Base-by-base conservation (phyloP, 2,329 filamentous ascomycete genomes). In the Phialophora verrucosa region DNA sequence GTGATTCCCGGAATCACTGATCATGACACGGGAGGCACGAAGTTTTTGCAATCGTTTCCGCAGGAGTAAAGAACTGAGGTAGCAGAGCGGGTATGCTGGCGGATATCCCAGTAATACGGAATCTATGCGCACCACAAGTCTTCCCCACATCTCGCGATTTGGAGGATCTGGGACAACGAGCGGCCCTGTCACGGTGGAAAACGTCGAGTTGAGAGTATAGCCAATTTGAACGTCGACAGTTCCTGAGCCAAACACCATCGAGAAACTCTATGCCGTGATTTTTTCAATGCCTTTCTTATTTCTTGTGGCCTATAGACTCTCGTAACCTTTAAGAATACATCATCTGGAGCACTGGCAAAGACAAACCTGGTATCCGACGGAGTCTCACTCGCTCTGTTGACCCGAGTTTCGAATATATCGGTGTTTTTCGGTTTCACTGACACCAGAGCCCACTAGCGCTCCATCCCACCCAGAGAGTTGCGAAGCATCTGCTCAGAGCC, bases 1-100 rank as follows among this genome's bases (percentile, higher is more conserved):
- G 53, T 58, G 29, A 59, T 71, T 44, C 53, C 63, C 53, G 67
- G 65, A 1, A 55, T 70, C 20, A 71, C 69, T 20, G 65, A 68
- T 58, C 62, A 69, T 31, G 49, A 65, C n/a, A 27, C 65, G 23
- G 61, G 54, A 31, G 65, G 63, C 32, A 62, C 65, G 53, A 63
- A 56, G 27, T 62, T 62, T 29, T 56, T 56, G 35, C 60, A 62
- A 35, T 62, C 60, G 2, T 62, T 62, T 56, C 60, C 59, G 47
- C 59, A 62, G 38, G 59, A 62, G 38, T 62, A 38, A 44, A 6
- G 49, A 32, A 14, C 29, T 51, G 2, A 10, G 20, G 53, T 55
- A 8, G 17, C 8, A 25, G 11, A 44, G 59, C 31, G 49, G 42
- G 51, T 51, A 27, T 51, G 29, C 44, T 42, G 14, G 31, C 42